A percentile compares a stretch with the other conserved stretches of the same genome.
Evolutionary conservation across 176 grass and related monocot species (phyloP).

Genomic region (Tillandsia leiboldiana): DNA sequence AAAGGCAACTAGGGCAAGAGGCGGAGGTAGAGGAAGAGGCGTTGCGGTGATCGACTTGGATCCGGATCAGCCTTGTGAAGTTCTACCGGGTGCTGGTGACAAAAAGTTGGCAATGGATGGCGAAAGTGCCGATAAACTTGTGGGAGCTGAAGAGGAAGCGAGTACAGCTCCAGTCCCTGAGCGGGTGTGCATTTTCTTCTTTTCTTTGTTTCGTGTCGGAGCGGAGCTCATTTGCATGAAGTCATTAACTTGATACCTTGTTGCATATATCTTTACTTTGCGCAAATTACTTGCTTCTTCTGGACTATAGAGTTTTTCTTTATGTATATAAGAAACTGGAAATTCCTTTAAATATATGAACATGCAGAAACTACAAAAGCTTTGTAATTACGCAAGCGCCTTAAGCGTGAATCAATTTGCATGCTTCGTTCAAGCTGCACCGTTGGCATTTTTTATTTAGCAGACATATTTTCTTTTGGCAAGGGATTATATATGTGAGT

Average conservation of each 20-base stretch:
- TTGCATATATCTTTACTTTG: neutral
- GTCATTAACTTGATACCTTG: neutral
- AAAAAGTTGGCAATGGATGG: slow-evolving; percentile 51
- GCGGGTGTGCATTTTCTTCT: slow-evolving; percentile 37
- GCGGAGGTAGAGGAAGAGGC: slow-evolving; percentile 27
- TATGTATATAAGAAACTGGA: too few relatives aligned
- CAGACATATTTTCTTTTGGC: too few relatives aligned
- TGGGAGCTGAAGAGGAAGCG: slow-evolving; percentile 57
- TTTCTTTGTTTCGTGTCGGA: slow-evolving; percentile 5
- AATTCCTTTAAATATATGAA: too few relatives aligned
- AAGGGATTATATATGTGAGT: too few relatives aligned
- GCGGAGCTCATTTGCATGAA: slow-evolving; percentile 8
- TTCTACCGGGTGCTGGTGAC: slow-evolving; percentile 21
- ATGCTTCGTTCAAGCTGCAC: too few relatives aligned
- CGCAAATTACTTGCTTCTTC: neutral
- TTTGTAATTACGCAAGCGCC: too few relatives aligned
- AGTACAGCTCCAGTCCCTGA: slow-evolving; percentile 52
- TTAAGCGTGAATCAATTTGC: too few relatives aligned
- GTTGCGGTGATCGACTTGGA: slow-evolving; percentile 24
- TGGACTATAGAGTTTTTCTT: neutral
- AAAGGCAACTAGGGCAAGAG: slow-evolving; percentile 23
- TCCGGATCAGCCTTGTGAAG: slow-evolving; percentile 30
- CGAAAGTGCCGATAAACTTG: slow-evolving; percentile 59
- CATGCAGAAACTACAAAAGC: too few relatives aligned
- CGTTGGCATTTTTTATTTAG: too few relatives aligned